A percentile compares a stretch with the other conserved stretches of the same genome.
Conservation (phyloP, 768 basidiomycete genomes). For the Auriscalpium vulgare region DNA sequence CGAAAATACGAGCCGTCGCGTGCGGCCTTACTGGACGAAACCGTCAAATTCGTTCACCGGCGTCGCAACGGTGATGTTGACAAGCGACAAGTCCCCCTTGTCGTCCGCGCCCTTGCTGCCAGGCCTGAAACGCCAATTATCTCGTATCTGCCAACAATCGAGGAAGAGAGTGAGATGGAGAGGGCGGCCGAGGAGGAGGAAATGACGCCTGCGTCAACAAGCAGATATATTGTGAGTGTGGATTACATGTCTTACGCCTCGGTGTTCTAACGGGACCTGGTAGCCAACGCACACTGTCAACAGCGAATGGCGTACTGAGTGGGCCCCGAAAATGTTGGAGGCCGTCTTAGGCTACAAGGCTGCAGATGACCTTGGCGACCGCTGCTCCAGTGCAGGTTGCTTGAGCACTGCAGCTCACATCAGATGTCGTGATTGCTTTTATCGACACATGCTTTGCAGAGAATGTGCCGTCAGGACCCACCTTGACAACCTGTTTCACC, state of each 20-base stretch:
- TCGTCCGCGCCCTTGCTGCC: too few species aligned
- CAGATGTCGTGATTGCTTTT: background rate
- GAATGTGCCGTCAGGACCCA: background rate
- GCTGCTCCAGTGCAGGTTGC: background rate
- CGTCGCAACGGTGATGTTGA: too few species aligned
- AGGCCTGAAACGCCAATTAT: too few species aligned
- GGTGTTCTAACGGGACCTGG: background rate
- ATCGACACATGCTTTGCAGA: background rate
- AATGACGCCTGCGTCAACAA: background rate
- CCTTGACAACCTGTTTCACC: background rate
- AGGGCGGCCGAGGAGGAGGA: background rate
- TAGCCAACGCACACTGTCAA: background rate
- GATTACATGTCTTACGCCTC: background rate
- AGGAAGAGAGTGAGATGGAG: too few species aligned
- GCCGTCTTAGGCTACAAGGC: background rate
- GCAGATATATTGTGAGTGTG: background rate
- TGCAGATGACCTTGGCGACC: background rate
- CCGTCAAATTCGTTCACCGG: too few species aligned
- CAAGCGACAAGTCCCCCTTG: too few species aligned
- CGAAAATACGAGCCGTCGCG: too few species aligned
- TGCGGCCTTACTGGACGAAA: too few species aligned
- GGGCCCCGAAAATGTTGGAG: background rate
- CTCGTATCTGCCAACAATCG: background rate
- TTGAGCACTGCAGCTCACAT: background rate
- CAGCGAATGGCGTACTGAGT: background rate